Base-by-base conservation (phyloP, 2,329 filamentous ascomycete genomes). In the Arthrobotrys iridis region DNA sequence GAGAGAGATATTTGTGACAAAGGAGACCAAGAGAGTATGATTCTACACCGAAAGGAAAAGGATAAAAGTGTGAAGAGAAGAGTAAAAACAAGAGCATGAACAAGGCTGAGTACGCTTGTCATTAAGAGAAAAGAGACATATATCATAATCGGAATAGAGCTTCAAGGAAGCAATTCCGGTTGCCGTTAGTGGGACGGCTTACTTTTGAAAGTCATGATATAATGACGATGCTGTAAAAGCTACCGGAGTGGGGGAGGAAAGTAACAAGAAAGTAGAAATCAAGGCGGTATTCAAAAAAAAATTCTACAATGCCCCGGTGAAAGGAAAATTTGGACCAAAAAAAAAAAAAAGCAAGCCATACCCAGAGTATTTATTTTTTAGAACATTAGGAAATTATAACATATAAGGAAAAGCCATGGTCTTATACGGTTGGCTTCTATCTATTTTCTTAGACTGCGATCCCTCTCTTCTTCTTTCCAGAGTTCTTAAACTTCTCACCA, bases 361-460 rank as follows among this genome's bases (percentile, higher is more conserved):
- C 28, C 35, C n/a, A 2, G 4, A 13, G 43, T 20, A 11, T 52
- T 35, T 2, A 33, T 33, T 15, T 11, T 20, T 33, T 33, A 11
- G 15, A 30, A 18, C 26, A n/a, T 5, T 33, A 52, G 46, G 26
- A 52, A 52, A 35, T 35, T 15, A 18, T 33, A 33, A 33, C 10
- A 15, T n/a, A 33, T 33, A 52, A 52, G n/a, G 13, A 24, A 24
- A 43, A 52, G 4, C 24, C 67, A 45, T 52, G 40, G 55, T 28
- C 28, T 46, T 24, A 13, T 30, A 22, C n/a, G 79, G 48, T 79
- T 80, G 28, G 80, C 64, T 77, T 80, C 81, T 75, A 79, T 81
- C 52, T 79, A 79, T 33, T 80, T 79, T 26, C 30, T 24, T 48
- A 74, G 22, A 74, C 62, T n/a, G 81, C 79, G 46, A 81, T 79